phyloP scores from a whole-genome alignment of 1,284 basidiomycete genomes.

The Trametes pubescens region DNA sequence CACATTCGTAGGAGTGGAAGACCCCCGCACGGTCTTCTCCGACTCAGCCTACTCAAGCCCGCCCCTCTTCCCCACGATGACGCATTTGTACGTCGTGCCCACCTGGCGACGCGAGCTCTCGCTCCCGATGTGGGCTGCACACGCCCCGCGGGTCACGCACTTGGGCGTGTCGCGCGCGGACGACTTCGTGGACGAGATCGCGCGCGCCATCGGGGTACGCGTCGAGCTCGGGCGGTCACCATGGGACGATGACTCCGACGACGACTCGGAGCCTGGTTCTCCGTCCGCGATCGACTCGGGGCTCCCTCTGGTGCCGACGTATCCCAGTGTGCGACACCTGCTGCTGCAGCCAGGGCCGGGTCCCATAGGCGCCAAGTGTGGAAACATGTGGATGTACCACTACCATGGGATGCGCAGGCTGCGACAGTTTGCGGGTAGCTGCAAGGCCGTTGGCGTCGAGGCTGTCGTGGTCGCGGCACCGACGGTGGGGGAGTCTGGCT shows the following conservation, averaged over 20 bases:
- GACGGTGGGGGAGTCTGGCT: background rate
- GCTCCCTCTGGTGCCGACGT: background rate
- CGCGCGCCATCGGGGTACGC: background rate
- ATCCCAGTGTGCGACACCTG: background rate
- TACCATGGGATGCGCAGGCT: background rate
- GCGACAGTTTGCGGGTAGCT: background rate
- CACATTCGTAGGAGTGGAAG: background rate
- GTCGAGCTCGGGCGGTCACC: background rate
- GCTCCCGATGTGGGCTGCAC: background rate
- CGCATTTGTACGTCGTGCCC: background rate
- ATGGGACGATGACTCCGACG: background rate
- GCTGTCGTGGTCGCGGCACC: background rate
- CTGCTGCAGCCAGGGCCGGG: background rate
- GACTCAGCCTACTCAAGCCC: background rate
- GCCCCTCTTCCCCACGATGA: background rate
- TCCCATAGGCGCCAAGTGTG: background rate
- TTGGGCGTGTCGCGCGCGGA: background rate
- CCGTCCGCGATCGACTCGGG: background rate
- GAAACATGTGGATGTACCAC: background rate
- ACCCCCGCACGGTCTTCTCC: background rate
- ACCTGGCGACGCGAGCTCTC: too few relatives aligned
- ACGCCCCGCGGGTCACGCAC: conserved; percentile 2
- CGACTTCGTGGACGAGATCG: background rate
- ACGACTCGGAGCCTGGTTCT: too few relatives aligned
- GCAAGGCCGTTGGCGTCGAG: background rate